phyloP scores from a whole-genome alignment of 2,329 filamentous ascomycete genomes.

The Aspergillus fumigatus region DNA sequence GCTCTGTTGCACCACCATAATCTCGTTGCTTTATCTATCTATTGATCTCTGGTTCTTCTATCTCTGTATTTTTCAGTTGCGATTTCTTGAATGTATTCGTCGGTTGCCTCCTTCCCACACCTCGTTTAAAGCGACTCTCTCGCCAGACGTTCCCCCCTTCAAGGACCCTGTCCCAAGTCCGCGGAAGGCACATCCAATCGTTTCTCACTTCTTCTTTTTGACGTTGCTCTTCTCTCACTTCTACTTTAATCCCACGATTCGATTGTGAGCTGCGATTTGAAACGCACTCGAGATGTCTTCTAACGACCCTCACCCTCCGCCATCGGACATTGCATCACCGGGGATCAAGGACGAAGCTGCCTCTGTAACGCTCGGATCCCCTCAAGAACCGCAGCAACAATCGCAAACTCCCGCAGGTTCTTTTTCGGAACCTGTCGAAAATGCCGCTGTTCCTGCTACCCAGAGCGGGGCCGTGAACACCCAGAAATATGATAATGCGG shows the following conservation, averaged over 20 bases:
- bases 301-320: conserved; percentile 19
- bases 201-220: background rate
- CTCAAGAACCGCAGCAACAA: conserved; percentile 15
- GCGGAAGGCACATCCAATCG: background rate
- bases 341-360: conserved; percentile 14
- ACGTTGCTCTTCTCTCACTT: background rate
- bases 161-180: background rate
- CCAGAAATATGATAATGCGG: conserved; percentile 5
- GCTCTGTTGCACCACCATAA: background rate
- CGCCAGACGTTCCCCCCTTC: background rate
- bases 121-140: background rate
- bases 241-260: background rate
- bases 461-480: conserved; percentile 12
- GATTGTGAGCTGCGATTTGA: background rate
- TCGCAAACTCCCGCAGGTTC: conserved; percentile 8
- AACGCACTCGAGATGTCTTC: conserved; percentile 13
- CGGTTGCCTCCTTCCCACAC: background rate
- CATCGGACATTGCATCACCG: conserved; percentile 15
- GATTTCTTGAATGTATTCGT: background rate
- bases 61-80: background rate
- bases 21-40: background rate
- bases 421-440: conserved; percentile 8
- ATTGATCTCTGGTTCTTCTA: background rate
- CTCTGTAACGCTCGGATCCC: conserved; percentile 14
- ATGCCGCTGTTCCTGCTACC: conserved; percentile 5